A percentile compares a stretch with the other conserved stretches of the same genome.
These are phyloP conservation scores for Candida multigemmis DNA, from an alignment of 805 yeast species.

Conservation along the genomic window DNA sequence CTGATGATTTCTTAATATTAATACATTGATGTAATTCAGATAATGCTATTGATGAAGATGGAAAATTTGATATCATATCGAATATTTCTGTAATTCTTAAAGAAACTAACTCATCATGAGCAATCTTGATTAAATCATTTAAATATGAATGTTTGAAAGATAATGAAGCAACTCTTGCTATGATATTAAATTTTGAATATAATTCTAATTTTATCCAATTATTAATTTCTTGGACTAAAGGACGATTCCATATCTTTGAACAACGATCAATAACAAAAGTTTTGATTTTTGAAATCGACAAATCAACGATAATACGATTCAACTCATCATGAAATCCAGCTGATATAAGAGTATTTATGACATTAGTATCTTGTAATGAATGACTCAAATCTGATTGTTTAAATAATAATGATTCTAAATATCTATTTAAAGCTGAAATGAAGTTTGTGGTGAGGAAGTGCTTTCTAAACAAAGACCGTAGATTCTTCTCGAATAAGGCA, in stretches of 20 bases:
- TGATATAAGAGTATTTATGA: no score
- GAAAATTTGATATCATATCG: slow-evolving; percentile 46
- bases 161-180: slow-evolving; percentile 3
- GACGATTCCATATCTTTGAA: slow-evolving; percentile 27
- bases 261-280: slow-evolving; percentile 18
- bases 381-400: no score
- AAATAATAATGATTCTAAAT: no score
- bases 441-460: no score
- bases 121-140: slow-evolving; percentile 22
- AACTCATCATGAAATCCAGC: no score
- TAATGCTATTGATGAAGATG: slow-evolving; percentile 43
- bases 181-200: slow-evolving; percentile 22
- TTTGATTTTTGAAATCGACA: slow-evolving; percentile 28
- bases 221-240: slow-evolving; percentile 21
- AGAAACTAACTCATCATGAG: slow-evolving; percentile 29
- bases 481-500: no score
- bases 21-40: slow-evolving; percentile 50
- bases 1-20: slow-evolving; percentile 13
- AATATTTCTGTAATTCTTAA: slow-evolving; percentile 51
- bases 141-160: slow-evolving; percentile 9
- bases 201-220: slow-evolving; percentile 29
- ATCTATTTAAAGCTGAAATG: no score
- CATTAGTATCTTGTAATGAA: no score
- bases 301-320: slow-evolving; percentile 20
- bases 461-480: no score